These are phyloP conservation scores for Zalaria sp. DNA, from an alignment of 2,329 filamentous ascomycete genomes.

Conservation along the genomic window DNA sequence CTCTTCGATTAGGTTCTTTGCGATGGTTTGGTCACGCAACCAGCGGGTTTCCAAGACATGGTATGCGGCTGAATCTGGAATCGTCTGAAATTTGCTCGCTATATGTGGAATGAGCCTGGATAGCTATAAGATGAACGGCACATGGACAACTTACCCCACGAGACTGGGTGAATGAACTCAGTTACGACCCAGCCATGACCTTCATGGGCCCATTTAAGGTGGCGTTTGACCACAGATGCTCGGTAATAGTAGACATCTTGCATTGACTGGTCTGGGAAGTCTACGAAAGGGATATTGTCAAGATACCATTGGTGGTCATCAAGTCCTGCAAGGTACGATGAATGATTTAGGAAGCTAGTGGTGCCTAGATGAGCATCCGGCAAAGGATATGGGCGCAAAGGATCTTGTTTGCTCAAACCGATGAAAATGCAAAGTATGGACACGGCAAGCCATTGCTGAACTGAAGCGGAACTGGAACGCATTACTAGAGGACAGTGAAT, in stretches of 20 bases:
- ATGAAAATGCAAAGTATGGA: too few species aligned
- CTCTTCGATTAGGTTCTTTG: slow-evolving; percentile 24
- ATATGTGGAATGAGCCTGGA: too few species aligned
- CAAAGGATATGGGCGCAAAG: slow-evolving; percentile 7
- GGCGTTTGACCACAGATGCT: slow-evolving; percentile 26
- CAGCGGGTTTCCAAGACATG: slow-evolving; percentile 20
- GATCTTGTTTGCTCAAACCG: background rate
- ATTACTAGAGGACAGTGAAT: too few species aligned
- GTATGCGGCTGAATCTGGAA: slow-evolving; percentile 12
- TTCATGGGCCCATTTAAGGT: slow-evolving; percentile 25
- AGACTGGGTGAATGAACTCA: slow-evolving; percentile 29
- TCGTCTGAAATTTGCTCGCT: slow-evolving; percentile 12
- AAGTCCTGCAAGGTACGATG: slow-evolving; percentile 7
- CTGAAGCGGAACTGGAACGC: too few species aligned
- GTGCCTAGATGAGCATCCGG: slow-evolving; percentile 8
- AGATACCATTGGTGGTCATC: slow-evolving; percentile 16
- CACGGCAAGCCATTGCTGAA: too few species aligned
- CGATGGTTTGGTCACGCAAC: slow-evolving; percentile 24
- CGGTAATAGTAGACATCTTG: slow-evolving; percentile 34
- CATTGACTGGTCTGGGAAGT: slow-evolving; percentile 26
- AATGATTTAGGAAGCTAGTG: slow-evolving; percentile 9
- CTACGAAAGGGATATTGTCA: slow-evolving; percentile 30
- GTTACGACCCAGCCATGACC: slow-evolving; percentile 28
- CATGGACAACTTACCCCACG: slow-evolving; percentile 9
- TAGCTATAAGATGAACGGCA: too few species aligned